phyloP scores from a whole-genome alignment of 179 eudicot genomes.

The Patellifolia procumbens region DNA sequence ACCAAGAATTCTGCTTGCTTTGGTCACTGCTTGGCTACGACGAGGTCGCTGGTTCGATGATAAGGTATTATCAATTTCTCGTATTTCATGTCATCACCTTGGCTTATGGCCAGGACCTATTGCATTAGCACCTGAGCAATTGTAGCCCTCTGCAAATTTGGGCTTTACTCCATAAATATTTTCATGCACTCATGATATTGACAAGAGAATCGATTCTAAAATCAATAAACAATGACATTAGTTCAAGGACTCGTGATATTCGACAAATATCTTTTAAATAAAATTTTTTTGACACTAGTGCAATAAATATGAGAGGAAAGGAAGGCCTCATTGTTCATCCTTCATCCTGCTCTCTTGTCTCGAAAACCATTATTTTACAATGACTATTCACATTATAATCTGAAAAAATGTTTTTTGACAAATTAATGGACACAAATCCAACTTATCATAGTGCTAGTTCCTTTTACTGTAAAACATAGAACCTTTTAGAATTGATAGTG shows the following conservation, averaged over 20 bases:
- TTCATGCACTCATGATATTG: background rate
- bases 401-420: no score
- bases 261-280: background rate
- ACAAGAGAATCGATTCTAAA: background rate
- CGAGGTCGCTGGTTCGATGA: slow-evolving; percentile 97
- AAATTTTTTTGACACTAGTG: no score
- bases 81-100: background rate
- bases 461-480: no score
- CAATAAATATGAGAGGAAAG: no score
- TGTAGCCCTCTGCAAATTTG: background rate
- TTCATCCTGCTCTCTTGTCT: no score
- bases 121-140: background rate
- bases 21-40: slow-evolving; percentile 93
- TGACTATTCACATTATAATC: no score
- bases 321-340: no score
- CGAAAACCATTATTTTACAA: no score
- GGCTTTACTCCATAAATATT: background rate
- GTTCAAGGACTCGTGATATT: background rate
- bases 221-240: background rate
- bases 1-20: slow-evolving; percentile 88
- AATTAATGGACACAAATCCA: no score
- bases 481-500: no score
- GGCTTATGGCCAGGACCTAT: background rate
- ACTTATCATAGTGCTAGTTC: no score
- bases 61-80: slow-evolving; percentile 48